A percentile compares a stretch with the other conserved stretches of the same genome.
Evolutionary conservation across 805 yeast genomes (phyloP).

Genomic region (Metschnikowia colocasiae): DNA sequence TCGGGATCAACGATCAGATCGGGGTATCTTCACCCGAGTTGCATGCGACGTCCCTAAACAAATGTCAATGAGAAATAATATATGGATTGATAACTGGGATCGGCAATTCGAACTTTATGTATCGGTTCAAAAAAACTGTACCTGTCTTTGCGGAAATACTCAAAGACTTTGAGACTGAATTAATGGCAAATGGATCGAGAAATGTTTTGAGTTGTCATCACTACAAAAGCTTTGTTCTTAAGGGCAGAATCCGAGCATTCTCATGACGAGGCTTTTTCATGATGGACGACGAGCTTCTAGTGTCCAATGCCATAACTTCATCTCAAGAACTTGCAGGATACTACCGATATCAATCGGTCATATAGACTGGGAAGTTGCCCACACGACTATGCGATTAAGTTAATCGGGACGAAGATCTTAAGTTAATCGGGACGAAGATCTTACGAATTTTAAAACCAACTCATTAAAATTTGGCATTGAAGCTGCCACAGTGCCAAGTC

Average conservation of each 20-base stretch:
- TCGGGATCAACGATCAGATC: conserved; percentile 71
- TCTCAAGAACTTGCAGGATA: conserved; percentile 27
- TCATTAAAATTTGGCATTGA: conserved; percentile 45
- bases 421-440: no score
- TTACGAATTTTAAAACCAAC: conserved; percentile 13
- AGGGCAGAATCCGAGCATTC: conserved; percentile 73
- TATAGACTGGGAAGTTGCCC: conserved; percentile 74
- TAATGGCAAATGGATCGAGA: conserved; percentile 36
- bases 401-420: conserved; percentile 32
- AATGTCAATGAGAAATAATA: conserved; percentile 50
- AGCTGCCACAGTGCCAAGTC: conserved; percentile 68
- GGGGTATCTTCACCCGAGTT: conserved; percentile 92
- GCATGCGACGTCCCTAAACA: conserved; percentile 71
- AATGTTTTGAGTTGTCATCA: conserved; percentile 56
- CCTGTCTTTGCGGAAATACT: conserved; percentile 18
- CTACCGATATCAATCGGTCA: conserved; percentile 86
- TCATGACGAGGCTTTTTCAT: conserved; percentile 94
- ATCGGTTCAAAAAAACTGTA: conserved; percentile 32
- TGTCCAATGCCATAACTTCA: conserved; percentile 32
- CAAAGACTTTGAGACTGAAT: conserved; percentile 20
- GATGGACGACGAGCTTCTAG: conserved; percentile 59
- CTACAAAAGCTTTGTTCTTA: conserved; percentile 78
- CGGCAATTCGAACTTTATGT: conserved; percentile 56
- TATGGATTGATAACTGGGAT: conserved; percentile 59
- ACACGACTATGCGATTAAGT: conserved; percentile 47